These are phyloP conservation scores for Boletus tylopilopsis DNA, from an alignment of 768 basidiomycete species.

Conservation along the genomic window DNA sequence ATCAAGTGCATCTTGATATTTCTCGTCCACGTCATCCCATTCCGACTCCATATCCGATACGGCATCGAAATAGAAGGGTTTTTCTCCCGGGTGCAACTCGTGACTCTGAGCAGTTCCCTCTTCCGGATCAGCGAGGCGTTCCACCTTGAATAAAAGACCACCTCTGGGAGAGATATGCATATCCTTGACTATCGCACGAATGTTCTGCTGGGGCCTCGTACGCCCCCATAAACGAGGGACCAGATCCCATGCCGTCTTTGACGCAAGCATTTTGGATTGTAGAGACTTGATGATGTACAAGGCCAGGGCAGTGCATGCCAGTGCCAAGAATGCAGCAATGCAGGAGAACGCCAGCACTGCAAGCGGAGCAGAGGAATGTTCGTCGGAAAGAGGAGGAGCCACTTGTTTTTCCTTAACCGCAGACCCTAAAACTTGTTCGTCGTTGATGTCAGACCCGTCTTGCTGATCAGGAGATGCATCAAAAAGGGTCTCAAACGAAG, in stretches of 20 bases:
- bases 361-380: slow-evolving; percentile 5
- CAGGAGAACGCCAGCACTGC: slow-evolving; percentile 26
- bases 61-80: slow-evolving; percentile 5
- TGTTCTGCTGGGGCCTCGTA: background rate
- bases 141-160: slow-evolving; percentile 1
- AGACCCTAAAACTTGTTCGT: background rate
- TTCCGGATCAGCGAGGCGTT: slow-evolving; percentile 1
- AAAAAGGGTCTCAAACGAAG: slow-evolving; percentile 20
- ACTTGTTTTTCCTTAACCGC: background rate
- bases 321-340: slow-evolving; percentile 19
- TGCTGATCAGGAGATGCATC: slow-evolving; percentile 21
- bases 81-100: slow-evolving; percentile 1
- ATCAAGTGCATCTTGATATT: slow-evolving; percentile 31
- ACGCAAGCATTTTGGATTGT: slow-evolving; percentile 17
- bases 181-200: background rate
- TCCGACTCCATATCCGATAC: slow-evolving; percentile 22
- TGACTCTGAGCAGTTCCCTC: slow-evolving; percentile 1
- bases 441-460: slow-evolving; percentile 21
- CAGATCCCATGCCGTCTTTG: slow-evolving; percentile 21
- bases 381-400: background rate
- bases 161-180: background rate
- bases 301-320: slow-evolving; percentile 19
- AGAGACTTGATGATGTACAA: slow-evolving; percentile 23
- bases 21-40: slow-evolving; percentile 26
- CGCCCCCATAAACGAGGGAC: slow-evolving; percentile 17